Percentiles rank a stretch among this genome's conserved stretches.
phyloP scores from a whole-genome alignment of 495 filamentous ascomycete species.

The Penicillium samsonianum region DNA sequence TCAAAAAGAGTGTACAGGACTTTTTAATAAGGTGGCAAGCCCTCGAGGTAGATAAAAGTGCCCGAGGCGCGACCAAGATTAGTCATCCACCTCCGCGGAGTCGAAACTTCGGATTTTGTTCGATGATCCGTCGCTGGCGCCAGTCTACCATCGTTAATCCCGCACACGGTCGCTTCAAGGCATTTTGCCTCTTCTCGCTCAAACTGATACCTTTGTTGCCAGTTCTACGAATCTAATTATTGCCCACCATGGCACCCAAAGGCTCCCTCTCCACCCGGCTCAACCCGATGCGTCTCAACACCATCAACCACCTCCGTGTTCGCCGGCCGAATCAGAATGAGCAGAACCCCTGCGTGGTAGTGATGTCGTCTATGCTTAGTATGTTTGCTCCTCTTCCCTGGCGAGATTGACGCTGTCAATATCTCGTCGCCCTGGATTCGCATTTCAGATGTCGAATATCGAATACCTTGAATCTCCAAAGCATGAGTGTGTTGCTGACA shows the following conservation, averaged over 20 bases:
- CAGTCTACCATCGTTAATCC: conserved; percentile 17
- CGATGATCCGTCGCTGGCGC: conserved; percentile 17
- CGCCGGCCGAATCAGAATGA: conserved; percentile 75
- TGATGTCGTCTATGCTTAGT: conserved; percentile 94
- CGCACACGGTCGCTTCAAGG: conserved; percentile 19
- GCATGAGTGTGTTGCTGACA: conserved; percentile 7
- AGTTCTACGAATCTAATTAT: conserved; percentile 27
- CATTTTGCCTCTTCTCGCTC: conserved; percentile 12
- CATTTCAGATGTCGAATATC: background rate
- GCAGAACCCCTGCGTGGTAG: conserved; percentile 73
- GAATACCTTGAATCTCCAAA: background rate
- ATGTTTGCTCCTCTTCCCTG: conserved; percentile 37
- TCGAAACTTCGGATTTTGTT: conserved; percentile 36
- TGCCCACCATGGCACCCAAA: conserved; percentile 53
- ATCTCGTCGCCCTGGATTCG: background rate
- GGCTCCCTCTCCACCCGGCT: conserved; percentile 45
- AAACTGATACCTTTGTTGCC: conserved; percentile 29
- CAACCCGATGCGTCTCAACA: conserved; percentile 78
- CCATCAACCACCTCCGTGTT: conserved; percentile 80
- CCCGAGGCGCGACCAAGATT: conserved; percentile 14
- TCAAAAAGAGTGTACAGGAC: conserved; percentile 2
- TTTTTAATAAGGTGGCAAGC: conserved; percentile 10
- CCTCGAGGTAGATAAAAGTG: background rate
- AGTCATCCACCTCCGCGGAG: conserved; percentile 49
- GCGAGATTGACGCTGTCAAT: background rate